Conservation (phyloP, 1,284 basidiomycete species). For the Boletus semigastroideus region DNA sequence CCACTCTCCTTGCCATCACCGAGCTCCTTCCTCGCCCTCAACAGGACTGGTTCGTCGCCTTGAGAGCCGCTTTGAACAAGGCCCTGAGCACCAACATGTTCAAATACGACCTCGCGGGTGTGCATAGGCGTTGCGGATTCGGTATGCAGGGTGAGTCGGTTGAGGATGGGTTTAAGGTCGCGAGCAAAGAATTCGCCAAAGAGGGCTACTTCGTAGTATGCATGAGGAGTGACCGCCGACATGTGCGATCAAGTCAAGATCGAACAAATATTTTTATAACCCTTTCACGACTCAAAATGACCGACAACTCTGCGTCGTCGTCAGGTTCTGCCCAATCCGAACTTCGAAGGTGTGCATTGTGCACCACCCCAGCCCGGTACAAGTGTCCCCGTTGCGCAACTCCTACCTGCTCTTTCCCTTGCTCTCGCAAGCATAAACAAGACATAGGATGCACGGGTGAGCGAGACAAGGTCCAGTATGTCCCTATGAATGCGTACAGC, state of each 20-base stretch:
- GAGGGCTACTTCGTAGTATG: constrained; percentile 77
- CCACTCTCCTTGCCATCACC: constrained; percentile 46
- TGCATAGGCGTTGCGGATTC: constrained; percentile 72
- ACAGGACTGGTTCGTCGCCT: constrained; percentile 61
- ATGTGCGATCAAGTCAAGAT: constrained; percentile 9
- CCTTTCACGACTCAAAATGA: too few species aligned
- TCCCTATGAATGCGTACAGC: constrained; percentile 77
- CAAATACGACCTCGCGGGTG: constrained; percentile 70
- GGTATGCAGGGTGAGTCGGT: constrained; percentile 73
- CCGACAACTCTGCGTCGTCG: background rate
- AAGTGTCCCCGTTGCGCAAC: constrained; percentile 77
- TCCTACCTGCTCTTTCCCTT: constrained; percentile 72
- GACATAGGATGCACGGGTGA: constrained; percentile 66
- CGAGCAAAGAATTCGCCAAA: constrained; percentile 70
- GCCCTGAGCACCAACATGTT: constrained; percentile 63
- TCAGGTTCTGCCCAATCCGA: constrained; percentile 1
- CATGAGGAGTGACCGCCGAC: constrained; percentile 38
- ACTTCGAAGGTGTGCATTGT: constrained; percentile 34
- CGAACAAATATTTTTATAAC: too few species aligned
- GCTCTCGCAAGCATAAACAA: constrained; percentile 71
- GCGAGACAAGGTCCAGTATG: constrained; percentile 71
- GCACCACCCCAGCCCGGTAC: constrained; percentile 60
- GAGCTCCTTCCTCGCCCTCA: constrained; percentile 73
- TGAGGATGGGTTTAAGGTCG: constrained; percentile 65
- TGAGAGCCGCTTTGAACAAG: constrained; percentile 48